phyloP scores from a whole-genome alignment of 2,329 filamentous ascomycete genomes.

The Gnomoniopsis sp. region DNA sequence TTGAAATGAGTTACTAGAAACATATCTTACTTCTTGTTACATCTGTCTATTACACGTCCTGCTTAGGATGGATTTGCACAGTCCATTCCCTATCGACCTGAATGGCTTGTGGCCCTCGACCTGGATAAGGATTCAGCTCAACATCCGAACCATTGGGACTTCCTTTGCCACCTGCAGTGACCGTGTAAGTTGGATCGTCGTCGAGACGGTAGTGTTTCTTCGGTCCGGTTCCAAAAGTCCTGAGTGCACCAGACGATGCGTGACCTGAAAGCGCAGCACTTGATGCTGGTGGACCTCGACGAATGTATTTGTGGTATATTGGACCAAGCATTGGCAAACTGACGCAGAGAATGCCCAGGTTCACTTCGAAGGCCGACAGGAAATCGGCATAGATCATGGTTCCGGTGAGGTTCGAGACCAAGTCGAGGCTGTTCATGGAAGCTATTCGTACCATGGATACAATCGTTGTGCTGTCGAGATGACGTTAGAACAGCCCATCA shows the following conservation, averaged over 20 bases:
- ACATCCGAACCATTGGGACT: neutral
- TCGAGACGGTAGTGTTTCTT: neutral
- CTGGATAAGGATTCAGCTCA: neutral
- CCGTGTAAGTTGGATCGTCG: neutral
- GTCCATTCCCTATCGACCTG: neutral
- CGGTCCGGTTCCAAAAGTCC: neutral
- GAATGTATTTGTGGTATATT: neutral
- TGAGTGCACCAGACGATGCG: neutral
- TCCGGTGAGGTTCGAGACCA: neutral
- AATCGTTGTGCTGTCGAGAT: neutral
- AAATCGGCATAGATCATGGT: neutral
- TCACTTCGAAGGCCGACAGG: neutral
- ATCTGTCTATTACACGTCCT: no score
- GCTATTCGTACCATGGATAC: slow-evolving; percentile 1
- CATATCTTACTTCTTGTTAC: no score
- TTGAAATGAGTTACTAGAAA: no score
- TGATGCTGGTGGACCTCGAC: neutral
- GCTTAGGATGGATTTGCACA: neutral
- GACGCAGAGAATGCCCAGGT: slow-evolving; percentile 7
- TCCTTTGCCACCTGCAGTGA: neutral
- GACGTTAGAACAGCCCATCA: neutral
- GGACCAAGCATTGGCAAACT: slow-evolving; percentile 14
- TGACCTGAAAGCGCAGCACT: neutral
- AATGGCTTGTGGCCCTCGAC: neutral
- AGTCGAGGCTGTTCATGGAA: neutral